Conservation (phyloP, 768 basidiomycete species). For the Lactifluus hygrophoroides region DNA sequence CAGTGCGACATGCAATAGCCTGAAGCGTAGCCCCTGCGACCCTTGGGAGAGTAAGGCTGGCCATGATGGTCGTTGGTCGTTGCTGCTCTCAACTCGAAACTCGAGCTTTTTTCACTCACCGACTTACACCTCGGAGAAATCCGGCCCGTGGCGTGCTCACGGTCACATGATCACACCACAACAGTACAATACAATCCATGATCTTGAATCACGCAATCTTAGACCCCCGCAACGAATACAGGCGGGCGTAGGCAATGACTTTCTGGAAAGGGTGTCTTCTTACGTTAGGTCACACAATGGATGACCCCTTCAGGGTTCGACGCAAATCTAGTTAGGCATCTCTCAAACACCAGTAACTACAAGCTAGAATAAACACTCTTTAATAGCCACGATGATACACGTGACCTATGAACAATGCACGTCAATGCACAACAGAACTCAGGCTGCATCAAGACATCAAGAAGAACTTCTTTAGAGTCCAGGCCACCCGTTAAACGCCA, state of each 20-base stretch:
- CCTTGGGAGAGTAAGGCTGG: conserved; percentile 1
- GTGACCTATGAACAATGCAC: not conserved
- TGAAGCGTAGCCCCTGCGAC: not conserved
- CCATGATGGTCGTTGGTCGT: not conserved
- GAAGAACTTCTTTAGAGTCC: conserved; percentile 4
- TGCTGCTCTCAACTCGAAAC: too few relatives aligned
- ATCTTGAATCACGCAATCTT: too few relatives aligned
- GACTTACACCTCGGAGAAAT: too few relatives aligned
- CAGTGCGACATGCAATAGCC: not conserved
- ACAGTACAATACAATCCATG: too few relatives aligned
- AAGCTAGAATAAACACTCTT: not conserved
- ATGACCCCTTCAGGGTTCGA: conserved; percentile 18
- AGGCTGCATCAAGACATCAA: not conserved
- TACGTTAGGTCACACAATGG: conserved; percentile 1
- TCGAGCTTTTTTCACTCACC: too few relatives aligned
- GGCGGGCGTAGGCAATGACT: not conserved
- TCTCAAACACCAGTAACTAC: not conserved
- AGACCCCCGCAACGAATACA: too few relatives aligned
- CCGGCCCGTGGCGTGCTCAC: too few relatives aligned
- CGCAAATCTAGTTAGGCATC: not conserved
- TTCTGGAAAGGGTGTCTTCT: too few relatives aligned
- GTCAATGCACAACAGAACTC: not conserved
- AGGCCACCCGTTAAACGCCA: not conserved
- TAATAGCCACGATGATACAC: not conserved
- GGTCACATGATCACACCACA: too few relatives aligned